Base-by-base conservation (phyloP, 2,329 filamentous ascomycete species). In the Proliferodiscus dingleyae region DNA sequence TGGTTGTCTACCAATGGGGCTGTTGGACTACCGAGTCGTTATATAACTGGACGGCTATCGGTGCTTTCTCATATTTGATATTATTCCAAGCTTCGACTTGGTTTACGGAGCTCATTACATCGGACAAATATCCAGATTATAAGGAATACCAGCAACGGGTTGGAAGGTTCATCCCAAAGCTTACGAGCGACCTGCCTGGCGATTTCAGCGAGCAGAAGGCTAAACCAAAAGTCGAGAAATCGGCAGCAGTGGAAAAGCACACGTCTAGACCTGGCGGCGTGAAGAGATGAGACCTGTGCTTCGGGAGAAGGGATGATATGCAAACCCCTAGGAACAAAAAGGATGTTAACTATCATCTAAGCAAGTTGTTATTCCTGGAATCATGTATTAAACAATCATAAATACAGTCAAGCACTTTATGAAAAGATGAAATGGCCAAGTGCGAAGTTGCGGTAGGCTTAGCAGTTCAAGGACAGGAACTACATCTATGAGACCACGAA, bases 81-180 rank as follows among this genome's bases (percentile, higher is more conserved):
- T 74, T 98, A 7, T 98, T 98, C 69, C 89, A 95, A 65, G 85
- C 78, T 21, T 96, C 89, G 53, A 95, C 90, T 0, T 83, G 78
- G 71, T 75, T 98, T 32, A 97, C 93, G 0, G 93, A 98, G 69
- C 61, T 73, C 34, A 85, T 97, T 56, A 90, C 84, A 2, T 69
- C 81, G 3, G 71, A 75, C 43, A 98, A 97, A 66, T 98, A 98
- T 63, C 74, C 86, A 0, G 89, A 95, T 58, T 98, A 98, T 66
- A 73, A 74, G 54, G 73, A 85, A 23, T 98, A 98, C 63, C 88
- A 95, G 70, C 74, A 77, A 55, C 77, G 83, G 46, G 88, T 97
- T 3, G 85, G 86, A 50, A 89, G 81, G 65, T 95, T 96, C 63
- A 66, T 96, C 41, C 93, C 93, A 7, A 60, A 48, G 19, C 44